Evolutionary conservation across 352 stramenopile species (phyloP), one percentile per base, ranked within the genome.

Genomic region (Saprolegnia diclina): DNA sequence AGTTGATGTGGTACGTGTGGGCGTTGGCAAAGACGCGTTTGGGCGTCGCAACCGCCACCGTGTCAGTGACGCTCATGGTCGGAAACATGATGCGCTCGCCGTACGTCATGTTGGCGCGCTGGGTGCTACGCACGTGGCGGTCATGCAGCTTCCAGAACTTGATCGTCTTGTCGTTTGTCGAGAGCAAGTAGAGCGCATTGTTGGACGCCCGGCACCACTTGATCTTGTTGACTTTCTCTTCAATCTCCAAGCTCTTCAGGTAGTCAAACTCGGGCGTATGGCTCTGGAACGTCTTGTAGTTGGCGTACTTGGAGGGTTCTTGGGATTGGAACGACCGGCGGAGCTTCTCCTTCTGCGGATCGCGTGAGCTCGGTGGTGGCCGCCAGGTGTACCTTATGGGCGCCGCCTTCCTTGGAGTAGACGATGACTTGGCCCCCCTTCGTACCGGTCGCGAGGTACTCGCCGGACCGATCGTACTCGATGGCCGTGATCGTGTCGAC

Each of bases 191-290:
- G 53, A 95, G 78, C n/a, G 91, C 85, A 59, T 94, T 91, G 74
- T 91, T 95, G 46, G 81, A 87, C 10, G 82, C 75, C n/a, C 81
- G 77, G 67, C 90, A 97, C 90, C 92, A 99, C 72, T 96, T 95
- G 75, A 99, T 98, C 56, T 97, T 82, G 76, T 98, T 98, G 74
- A 99, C 98, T 70, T 98, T 98, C 73, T 98, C 94, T 71, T 99
- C 94, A 70, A 99, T 98, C 67, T 99, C 95, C 6, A 98, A 81
- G 67, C 88, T 97, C 75, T 98, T 98, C 48, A 99, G 79, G 80
- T 98, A 99, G 78, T 99, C 95, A 71, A 99, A 99, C 76, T 98
- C 95, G n/a, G 91, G 79, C 42, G 96, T 97, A 78, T 99, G 95
- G 74, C 91, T 98, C 79, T 98, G 92, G 71, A 94, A 97, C 72